Evolutionary conservation across 2,329 filamentous ascomycete genomes (phyloP).

Genomic region (Diplodia sapinea): DNA sequence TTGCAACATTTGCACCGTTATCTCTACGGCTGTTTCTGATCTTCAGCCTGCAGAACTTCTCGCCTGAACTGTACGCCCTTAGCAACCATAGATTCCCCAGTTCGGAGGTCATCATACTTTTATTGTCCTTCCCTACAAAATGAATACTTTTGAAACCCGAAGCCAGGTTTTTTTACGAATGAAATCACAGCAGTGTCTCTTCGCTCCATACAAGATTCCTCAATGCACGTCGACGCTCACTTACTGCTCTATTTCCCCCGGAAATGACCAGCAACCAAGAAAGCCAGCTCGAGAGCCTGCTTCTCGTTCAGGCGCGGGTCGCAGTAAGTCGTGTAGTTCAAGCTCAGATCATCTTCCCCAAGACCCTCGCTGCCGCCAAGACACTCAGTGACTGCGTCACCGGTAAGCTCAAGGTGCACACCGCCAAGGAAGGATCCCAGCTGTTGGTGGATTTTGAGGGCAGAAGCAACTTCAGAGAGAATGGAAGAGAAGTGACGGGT

Average conservation of each 20-base stretch:
- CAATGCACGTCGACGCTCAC: background rate
- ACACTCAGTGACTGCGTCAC: slow-evolving; percentile 95
- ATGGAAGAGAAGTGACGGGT: slow-evolving; percentile 91
- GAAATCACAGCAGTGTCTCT: background rate
- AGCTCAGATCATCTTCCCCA: slow-evolving; percentile 83
- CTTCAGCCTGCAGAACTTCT: background rate
- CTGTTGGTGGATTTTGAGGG: slow-evolving; percentile 81
- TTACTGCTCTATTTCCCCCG: slow-evolving; percentile 49
- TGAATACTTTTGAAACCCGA: background rate
- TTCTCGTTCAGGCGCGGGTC: slow-evolving; percentile 97
- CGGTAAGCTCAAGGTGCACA: slow-evolving; percentile 92
- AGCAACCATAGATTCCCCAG: background rate
- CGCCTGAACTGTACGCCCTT: background rate
- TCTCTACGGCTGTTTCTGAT: background rate
- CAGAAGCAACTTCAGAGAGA: slow-evolving; percentile 82
- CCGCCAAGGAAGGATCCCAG: slow-evolving; percentile 87
- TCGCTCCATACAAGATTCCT: background rate
- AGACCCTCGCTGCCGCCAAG: slow-evolving; percentile 87
- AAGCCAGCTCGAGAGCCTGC: slow-evolving; percentile 93
- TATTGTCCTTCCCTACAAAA: background rate
- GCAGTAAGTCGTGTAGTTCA: slow-evolving; percentile 95
- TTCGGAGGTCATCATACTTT: background rate
- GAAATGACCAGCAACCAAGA: slow-evolving; percentile 86
- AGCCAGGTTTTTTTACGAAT: slow-evolving; percentile 31
- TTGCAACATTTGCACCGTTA: background rate